Conservation (phyloP, 108 stramenopile genomes). For the Pseudonitzschia delicatissima region DNA sequence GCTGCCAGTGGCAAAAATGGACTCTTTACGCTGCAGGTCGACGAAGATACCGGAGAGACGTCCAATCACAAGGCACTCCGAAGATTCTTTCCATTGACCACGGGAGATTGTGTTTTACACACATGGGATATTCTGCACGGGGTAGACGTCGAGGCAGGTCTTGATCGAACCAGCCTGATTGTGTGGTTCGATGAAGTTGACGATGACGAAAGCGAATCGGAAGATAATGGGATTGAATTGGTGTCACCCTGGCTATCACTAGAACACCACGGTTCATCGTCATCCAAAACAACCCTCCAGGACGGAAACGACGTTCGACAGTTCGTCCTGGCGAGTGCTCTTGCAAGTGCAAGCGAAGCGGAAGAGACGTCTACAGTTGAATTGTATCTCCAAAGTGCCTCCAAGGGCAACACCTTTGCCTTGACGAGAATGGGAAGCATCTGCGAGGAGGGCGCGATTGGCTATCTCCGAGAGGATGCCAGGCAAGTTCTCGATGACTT, state of each 20-base stretch:
- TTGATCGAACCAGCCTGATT: slow-evolving; percentile 67
- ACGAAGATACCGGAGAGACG: background rate
- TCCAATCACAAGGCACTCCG: slow-evolving; percentile 59
- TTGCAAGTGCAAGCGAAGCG: slow-evolving; percentile 17
- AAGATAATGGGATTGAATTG: background rate
- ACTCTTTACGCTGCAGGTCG: slow-evolving; percentile 41
- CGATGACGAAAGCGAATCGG: background rate
- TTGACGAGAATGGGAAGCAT: slow-evolving; percentile 53
- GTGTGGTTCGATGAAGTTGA: slow-evolving; percentile 57
- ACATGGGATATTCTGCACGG: slow-evolving; percentile 76
- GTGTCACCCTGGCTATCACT: slow-evolving; percentile 47
- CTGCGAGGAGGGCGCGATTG: slow-evolving; percentile 36
- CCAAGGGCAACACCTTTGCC: slow-evolving; percentile 55
- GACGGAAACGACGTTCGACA: slow-evolving; percentile 49
- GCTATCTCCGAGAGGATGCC: slow-evolving; percentile 16
- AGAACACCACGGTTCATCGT: background rate
- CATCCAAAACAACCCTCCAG: background rate
- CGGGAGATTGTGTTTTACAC: slow-evolving; percentile 67
- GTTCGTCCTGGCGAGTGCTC: slow-evolving; percentile 65
- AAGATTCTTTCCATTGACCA: slow-evolving; percentile 52
- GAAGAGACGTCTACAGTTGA: background rate
- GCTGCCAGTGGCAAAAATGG: slow-evolving; percentile 62
- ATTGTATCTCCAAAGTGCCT: slow-evolving; percentile 58
- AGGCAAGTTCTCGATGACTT: slow-evolving; percentile 11
- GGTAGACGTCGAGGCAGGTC: slow-evolving; percentile 57